Evolutionary conservation across 768 basidiomycete species (phyloP).

Genomic region (Kwoniella bestiolae): DNA sequence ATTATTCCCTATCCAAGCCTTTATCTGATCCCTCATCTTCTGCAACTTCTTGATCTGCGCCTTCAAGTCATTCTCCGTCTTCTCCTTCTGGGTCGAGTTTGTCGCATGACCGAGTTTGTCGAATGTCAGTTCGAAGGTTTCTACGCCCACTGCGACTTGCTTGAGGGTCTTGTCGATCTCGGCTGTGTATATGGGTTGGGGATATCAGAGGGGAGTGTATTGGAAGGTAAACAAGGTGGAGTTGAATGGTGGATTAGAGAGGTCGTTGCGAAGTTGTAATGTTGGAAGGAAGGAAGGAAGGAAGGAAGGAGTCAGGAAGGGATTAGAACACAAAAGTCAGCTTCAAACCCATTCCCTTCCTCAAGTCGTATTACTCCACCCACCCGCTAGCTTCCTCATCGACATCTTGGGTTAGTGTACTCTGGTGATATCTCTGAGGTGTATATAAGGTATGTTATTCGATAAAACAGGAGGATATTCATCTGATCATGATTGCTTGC

Average conservation of each 20-base stretch:
- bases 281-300: neutral
- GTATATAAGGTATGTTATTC: too few relatives aligned
- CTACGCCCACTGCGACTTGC: constrained; percentile 91
- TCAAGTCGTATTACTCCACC: neutral
- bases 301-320: neutral
- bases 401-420: neutral
- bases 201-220: neutral
- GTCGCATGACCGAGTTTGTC: constrained; percentile 97
- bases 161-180: constrained; percentile 99
- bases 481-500: neutral
- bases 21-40: constrained; percentile 81
- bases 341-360: neutral
- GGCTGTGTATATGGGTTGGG: constrained; percentile 62
- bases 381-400: constrained; percentile 10
- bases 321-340: neutral
- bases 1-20: constrained; percentile 94
- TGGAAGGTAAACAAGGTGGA: neutral
- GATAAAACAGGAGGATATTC: too few relatives aligned
- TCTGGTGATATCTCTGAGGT: neutral
- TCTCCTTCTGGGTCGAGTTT: constrained; percentile 98
- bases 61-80: constrained; percentile 91
- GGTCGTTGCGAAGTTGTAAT: too few relatives aligned
- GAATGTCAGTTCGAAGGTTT: constrained; percentile 69
- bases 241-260: neutral
- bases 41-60: constrained; percentile 98